Evolutionary conservation across 352 stramenopile genomes (phyloP).

Genomic region (Phytophthora sojae): DNA sequence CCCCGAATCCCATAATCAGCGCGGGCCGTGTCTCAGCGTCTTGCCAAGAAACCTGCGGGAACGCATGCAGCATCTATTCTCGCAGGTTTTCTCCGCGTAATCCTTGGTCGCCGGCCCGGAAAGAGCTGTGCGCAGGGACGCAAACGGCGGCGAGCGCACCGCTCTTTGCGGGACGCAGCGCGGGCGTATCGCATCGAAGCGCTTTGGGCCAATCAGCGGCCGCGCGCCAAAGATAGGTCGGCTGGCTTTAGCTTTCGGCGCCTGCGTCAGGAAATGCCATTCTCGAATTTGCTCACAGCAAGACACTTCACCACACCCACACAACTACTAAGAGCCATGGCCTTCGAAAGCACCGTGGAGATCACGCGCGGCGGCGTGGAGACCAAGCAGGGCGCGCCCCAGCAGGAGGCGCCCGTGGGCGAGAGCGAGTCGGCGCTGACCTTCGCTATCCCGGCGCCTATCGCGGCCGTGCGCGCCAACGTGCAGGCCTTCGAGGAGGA

Average conservation of each 20-base stretch:
- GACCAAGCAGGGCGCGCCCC: slow-evolving; percentile 46
- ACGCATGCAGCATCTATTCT: background rate
- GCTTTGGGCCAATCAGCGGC: background rate
- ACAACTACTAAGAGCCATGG: slow-evolving; percentile 35
- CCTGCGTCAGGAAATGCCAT: slow-evolving; percentile 35
- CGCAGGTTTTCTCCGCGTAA: slow-evolving; percentile 16
- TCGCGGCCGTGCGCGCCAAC: slow-evolving; percentile 55
- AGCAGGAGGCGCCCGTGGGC: slow-evolving; percentile 45
- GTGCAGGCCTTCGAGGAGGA: slow-evolving; percentile 66
- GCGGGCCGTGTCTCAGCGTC: slow-evolving; percentile 22
- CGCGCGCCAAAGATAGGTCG: background rate
- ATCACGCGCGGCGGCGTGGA: slow-evolving; percentile 49
- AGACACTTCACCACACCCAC: background rate
- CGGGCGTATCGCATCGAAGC: background rate
- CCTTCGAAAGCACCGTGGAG: slow-evolving; percentile 61
- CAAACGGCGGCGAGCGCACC: background rate
- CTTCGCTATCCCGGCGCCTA: slow-evolving; percentile 62
- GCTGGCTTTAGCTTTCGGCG: background rate
- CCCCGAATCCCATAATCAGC: slow-evolving; percentile 4
- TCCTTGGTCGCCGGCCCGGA: slow-evolving; percentile 11
- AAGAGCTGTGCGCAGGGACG: background rate
- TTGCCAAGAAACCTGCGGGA: slow-evolving; percentile 5
- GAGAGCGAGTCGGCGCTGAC: slow-evolving; percentile 35
- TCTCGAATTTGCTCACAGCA: slow-evolving; percentile 45
- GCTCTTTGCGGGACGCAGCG: background rate